These are phyloP conservation scores for Penicillium robsamsonii DNA, from an alignment of 495 filamentous ascomycete species.

Conservation along the genomic window DNA sequence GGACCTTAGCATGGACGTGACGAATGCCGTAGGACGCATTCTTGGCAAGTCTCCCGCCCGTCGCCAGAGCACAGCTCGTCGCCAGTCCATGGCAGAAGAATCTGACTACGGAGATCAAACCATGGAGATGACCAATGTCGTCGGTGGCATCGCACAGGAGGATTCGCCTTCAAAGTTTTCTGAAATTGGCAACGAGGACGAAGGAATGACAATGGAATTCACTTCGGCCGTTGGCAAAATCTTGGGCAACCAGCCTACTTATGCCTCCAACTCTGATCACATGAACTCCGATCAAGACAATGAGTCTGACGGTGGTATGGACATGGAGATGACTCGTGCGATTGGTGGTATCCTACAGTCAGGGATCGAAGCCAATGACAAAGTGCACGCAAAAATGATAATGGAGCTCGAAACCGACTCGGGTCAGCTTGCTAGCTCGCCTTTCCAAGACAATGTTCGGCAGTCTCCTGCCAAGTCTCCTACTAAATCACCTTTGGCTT, in stretches of 20 bases:
- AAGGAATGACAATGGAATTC: slow-evolving; percentile 81
- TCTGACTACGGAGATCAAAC: slow-evolving; percentile 58
- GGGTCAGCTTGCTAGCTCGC: slow-evolving; percentile 53
- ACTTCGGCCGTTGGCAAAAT: slow-evolving; percentile 71
- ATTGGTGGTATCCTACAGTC: slow-evolving; percentile 64
- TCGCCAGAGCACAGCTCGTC: slow-evolving; percentile 35
- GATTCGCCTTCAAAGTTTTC: slow-evolving; percentile 34
- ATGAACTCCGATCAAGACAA: slow-evolving; percentile 37
- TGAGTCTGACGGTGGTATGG: slow-evolving; percentile 44
- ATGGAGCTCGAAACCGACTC: slow-evolving; percentile 61
- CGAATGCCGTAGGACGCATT: slow-evolving; percentile 78
- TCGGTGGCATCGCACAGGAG: slow-evolving; percentile 59
- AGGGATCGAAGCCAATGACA: slow-evolving; percentile 36
- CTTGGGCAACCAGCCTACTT: slow-evolving; percentile 38
- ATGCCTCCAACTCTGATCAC: slow-evolving; percentile 27
- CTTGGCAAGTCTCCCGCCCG: slow-evolving; percentile 46
- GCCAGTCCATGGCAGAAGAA: slow-evolving; percentile 41
- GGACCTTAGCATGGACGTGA: slow-evolving; percentile 84
- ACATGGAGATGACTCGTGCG: slow-evolving; percentile 74
- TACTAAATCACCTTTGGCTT: slow-evolving; percentile 28
- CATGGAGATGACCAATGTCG: slow-evolving; percentile 75
- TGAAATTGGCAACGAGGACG: slow-evolving; percentile 54
- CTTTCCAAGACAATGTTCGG: slow-evolving; percentile 45
- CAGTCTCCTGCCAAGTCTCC: slow-evolving; percentile 30
- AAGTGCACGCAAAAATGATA: slow-evolving; percentile 52